These are phyloP conservation scores for Cordyceps militaris DNA, from an alignment of 2,329 filamentous ascomycete species.

Conservation along the genomic window DNA sequence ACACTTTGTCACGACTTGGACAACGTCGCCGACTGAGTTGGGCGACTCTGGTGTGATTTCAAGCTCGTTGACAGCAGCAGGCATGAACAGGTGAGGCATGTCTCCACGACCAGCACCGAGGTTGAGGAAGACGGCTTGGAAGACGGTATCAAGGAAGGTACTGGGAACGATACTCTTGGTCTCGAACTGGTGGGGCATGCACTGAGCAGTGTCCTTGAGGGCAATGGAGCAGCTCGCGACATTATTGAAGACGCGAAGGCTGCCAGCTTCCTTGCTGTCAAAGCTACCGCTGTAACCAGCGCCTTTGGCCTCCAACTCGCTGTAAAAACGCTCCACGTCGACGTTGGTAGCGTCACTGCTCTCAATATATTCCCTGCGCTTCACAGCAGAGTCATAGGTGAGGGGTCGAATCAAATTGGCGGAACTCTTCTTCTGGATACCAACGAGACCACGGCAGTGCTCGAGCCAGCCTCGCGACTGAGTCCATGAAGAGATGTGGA, in stretches of 20 bases:
- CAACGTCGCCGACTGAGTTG: slow-evolving; percentile 21
- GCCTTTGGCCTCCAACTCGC: slow-evolving; percentile 20
- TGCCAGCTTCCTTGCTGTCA: slow-evolving; percentile 12
- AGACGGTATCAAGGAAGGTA: slow-evolving; percentile 37
- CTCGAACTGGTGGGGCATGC: slow-evolving; percentile 41
- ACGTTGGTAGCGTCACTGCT: slow-evolving; percentile 9
- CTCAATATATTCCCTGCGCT: slow-evolving; percentile 14
- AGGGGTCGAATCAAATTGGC: slow-evolving; percentile 19
- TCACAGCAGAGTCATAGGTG: slow-evolving; percentile 8
- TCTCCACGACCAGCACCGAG: slow-evolving; percentile 27
- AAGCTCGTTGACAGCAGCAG: slow-evolving; percentile 25
- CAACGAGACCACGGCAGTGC: slow-evolving; percentile 48
- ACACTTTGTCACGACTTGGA: slow-evolving; percentile 22
- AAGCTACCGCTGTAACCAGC: slow-evolving; percentile 23
- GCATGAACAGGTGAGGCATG: slow-evolving; percentile 31
- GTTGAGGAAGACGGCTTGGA: slow-evolving; percentile 34
- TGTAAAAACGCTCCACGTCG: slow-evolving; percentile 19
- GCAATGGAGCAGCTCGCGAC: slow-evolving; percentile 23
- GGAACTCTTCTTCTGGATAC: slow-evolving; percentile 23
- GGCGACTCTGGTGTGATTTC: slow-evolving; percentile 23
- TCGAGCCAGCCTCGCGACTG: slow-evolving; percentile 48
- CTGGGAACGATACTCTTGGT: slow-evolving; percentile 38
- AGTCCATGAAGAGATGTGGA: slow-evolving; percentile 48
- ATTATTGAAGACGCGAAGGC: slow-evolving; percentile 15
- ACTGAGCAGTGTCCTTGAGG: slow-evolving; percentile 34